phyloP scores from a whole-genome alignment of 148 eudicot species.

The Camellia lanceoleosa region DNA sequence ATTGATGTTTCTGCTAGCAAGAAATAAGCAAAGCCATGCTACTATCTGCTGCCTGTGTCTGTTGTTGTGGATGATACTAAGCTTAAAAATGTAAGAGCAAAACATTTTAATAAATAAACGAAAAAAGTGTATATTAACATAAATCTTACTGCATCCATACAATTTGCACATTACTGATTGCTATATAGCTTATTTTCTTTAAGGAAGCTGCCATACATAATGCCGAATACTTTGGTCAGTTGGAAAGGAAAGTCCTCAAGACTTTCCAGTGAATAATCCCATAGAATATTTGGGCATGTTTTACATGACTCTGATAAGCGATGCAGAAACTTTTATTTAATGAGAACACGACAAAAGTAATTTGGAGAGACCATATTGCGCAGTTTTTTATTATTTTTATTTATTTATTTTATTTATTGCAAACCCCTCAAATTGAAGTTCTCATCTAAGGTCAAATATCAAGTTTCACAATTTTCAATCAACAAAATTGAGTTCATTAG shows the following conservation, averaged over 20 bases:
- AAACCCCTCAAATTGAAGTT: background rate
- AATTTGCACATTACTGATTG: background rate
- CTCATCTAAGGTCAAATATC: background rate
- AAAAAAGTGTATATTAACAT: background rate
- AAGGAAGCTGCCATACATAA: background rate
- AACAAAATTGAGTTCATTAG: background rate
- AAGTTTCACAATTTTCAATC: background rate
- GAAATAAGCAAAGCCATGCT: background rate
- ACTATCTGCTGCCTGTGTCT: background rate
- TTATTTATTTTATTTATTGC: background rate
- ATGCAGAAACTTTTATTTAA: background rate
- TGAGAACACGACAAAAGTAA: background rate
- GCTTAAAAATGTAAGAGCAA: background rate
- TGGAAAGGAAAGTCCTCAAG: background rate
- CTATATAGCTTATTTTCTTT: background rate
- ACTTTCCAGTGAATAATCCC: background rate
- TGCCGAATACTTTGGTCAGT: background rate
- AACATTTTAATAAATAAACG: background rate
- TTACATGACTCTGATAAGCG: background rate
- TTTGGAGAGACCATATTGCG: background rate
- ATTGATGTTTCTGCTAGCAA: slow-evolving; percentile 5
- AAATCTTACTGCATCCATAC: background rate
- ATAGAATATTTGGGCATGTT: background rate
- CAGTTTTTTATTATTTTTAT: background rate
- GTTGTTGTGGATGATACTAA: background rate